Base-by-base conservation (phyloP, 2,329 filamentous ascomycete species). In the Epichloe brachyelytri region DNA sequence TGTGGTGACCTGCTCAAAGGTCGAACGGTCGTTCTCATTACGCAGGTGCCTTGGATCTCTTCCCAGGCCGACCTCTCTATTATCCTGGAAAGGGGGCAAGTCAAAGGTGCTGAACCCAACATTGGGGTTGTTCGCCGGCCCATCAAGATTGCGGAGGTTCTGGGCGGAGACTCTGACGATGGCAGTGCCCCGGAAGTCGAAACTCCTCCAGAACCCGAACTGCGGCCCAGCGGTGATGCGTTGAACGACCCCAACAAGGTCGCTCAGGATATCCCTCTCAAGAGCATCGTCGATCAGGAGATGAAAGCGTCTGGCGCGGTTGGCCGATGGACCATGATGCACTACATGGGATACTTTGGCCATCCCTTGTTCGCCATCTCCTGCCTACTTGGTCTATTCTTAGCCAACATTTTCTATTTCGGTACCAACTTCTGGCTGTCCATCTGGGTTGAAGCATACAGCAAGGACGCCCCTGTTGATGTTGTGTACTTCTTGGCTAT, bases 21-120 rank as follows among this genome's bases (percentile, higher is more conserved):
- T 8, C 68, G 78, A 33, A 82, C 78, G 1, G 69, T 74, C 1
- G 71, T 82, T 5, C 65, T 82, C 15, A 78, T 81, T 3, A 79
- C 76, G 3, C 78, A 81, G 56, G 60, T 77, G 39, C 74, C 71
- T 1, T 77, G 74, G 74, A 70, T 78, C 41, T 64, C 73, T 0
- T 66, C 71, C 3, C 75, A 78, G 58, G 72, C 74, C 8, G 75
- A 78, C 52, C 60, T 76, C 11, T 63, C 68, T 11, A 60, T 77
- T 34, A 56, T 58, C 0, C 61, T 78, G n/a, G 73, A 77, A 17
- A 71, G 70, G 48, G 75, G 75, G 5, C 61, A 56, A 8, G 55
- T 76, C 33, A 64, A 67, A 40, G 62, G 63, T 15, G 55, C 65
- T 2, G 71, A 76, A 50, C 63, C 67, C 41, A 73, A 76, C 34